Evolutionary conservation across 1,139 yeast genomes (phyloP), one percentile per base, ranked within the genome.

Genomic region (Scheffersomyces lignicola): DNA sequence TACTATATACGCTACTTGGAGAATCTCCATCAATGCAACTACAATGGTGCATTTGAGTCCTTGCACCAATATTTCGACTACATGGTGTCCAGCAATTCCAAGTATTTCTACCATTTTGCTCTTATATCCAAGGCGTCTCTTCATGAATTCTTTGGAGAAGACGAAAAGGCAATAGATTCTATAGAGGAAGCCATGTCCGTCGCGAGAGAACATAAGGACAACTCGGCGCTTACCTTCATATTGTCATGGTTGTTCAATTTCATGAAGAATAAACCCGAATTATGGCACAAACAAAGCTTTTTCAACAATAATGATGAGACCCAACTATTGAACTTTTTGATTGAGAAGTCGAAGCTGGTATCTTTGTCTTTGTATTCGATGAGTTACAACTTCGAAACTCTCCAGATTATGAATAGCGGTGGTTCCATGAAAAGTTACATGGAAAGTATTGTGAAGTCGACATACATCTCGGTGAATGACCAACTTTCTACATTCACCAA

Each of bases 141-240:
- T 29, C 92, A 88, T 49, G 86, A 87, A 14, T 77, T 77, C 37
- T 88, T 86, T 58, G 82, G 84, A 23, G 84, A 84, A 45, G 80
- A 79, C 43, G 75, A 73, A 18, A 87, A 86, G 44, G 95, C 96
- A 0, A 58, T 86, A 11, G 73, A 82, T 45, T 84, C 95, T 0
- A 84, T 89, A 4, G 88, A 84, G 45, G 97, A 89, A 52, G 94
- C 97, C 0, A 83, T 89, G 3, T 71, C 86, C 3, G 90, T 89
- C 2, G 96, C 96, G 0, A 66, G 97, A 47, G 96, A 89, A 50
- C 83, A 85, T 48, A 82, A 80, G 44, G 96, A 89, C 54, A 71
- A 77, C 40, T 65, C 73, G 9, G 86, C 95, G 13, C 65, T 89
- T 26, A 83, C 88, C 11, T 82, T 80, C 45, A 74, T 89, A n/a